A percentile compares a stretch with the other conserved stretches of the same genome.
Evolutionary conservation across 2,329 filamentous ascomycete species (phyloP).

Genomic region (Trichoderma atroviride): DNA sequence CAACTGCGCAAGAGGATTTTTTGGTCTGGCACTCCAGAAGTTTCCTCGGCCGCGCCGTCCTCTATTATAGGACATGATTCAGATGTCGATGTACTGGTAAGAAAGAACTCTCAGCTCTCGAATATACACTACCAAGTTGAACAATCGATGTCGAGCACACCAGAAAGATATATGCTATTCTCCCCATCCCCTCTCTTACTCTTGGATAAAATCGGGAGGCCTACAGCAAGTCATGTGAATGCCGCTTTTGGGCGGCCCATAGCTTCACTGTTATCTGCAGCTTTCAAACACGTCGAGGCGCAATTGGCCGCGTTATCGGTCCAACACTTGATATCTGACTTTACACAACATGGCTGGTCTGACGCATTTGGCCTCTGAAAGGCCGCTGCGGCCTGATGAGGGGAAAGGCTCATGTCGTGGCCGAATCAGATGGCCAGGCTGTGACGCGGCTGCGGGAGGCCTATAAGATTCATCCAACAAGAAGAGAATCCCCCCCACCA

Average conservation of each 20-base stretch:
- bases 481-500: not conserved
- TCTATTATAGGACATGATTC: not conserved
- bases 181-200: too few species aligned
- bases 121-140: not conserved
- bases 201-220: not conserved
- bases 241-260: not conserved
- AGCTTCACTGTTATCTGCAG: not conserved
- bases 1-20: not conserved
- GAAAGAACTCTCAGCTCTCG: not conserved
- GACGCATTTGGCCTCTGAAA: not conserved
- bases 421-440: conserved; percentile 19
- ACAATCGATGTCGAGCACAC: not conserved
- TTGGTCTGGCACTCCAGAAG: not conserved
- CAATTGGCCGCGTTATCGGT: not conserved
- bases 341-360: not conserved
- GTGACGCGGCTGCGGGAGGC: conserved; percentile 10
- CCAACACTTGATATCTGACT: not conserved
- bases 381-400: not conserved
- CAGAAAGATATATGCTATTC: too few species aligned
- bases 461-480: not conserved
- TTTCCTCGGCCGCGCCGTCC: conserved; percentile 1
- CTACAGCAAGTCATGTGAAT: not conserved
- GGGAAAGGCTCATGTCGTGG: not conserved
- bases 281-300: not conserved
- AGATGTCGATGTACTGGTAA: not conserved